Percentiles rank a stretch among this genome's conserved stretches.
Evolutionary conservation across 148 eudicot species (phyloP).

Genomic region (Rhododendron molle): DNA sequence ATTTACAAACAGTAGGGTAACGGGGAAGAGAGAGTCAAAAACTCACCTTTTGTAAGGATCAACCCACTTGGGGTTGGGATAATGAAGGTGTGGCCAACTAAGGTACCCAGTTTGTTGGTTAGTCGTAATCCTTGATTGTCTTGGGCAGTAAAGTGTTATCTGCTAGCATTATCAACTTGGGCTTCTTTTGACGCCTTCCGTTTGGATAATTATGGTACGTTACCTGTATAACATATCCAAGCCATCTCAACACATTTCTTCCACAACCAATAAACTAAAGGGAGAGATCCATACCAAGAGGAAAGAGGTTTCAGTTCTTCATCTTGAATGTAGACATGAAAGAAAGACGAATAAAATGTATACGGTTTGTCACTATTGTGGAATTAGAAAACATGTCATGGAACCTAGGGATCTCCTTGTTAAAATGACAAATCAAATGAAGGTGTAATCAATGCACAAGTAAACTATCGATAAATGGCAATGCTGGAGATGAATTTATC

Average conservation of each 20-base stretch:
- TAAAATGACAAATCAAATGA: constrained; percentile 3
- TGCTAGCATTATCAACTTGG: background rate
- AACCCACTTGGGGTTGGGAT: background rate
- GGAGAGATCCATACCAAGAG: background rate
- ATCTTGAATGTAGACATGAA: background rate
- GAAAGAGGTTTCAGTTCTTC: background rate
- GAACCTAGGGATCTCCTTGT: background rate
- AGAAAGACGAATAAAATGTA: background rate
- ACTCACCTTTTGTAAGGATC: background rate
- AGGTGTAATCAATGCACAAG: background rate
- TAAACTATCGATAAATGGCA: background rate
- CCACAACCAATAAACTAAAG: background rate
- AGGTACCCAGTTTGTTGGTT: background rate
- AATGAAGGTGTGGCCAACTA: background rate
- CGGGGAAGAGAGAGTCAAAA: background rate
- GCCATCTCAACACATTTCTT: background rate
- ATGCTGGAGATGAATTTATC: background rate
- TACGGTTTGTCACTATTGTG: background rate
- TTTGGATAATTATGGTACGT: background rate
- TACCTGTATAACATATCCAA: background rate
- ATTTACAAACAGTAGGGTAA: background rate
- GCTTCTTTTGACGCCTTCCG: background rate
- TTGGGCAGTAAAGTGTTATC: background rate
- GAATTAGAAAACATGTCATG: background rate
- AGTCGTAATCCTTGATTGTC: background rate